These are phyloP conservation scores for Vigna reflexopilosa DNA, from an alignment of 306 rosid genomes.

Conservation along the genomic window DNA sequence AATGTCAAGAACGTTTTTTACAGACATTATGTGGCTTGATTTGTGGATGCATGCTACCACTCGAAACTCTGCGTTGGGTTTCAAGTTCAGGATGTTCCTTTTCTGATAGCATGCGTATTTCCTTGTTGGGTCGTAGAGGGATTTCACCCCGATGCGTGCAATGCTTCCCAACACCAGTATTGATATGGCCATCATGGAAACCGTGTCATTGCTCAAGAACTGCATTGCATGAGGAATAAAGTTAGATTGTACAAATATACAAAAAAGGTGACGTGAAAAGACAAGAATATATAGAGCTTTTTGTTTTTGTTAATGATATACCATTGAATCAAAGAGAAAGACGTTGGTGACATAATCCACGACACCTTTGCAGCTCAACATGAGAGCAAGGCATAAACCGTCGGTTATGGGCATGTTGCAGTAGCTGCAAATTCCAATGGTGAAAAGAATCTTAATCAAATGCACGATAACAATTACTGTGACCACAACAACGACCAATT, in stretches of 20 bases:
- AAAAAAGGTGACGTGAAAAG: background rate
- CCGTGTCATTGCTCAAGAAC: background rate
- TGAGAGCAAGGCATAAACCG: background rate
- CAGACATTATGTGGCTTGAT: slow-evolving; percentile 32
- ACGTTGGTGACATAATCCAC: slow-evolving; percentile 42
- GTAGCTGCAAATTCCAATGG: slow-evolving; percentile 32
- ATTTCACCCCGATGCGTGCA: slow-evolving; percentile 43
- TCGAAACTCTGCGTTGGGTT: background rate
- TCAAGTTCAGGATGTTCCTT: slow-evolving; percentile 46
- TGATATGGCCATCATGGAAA: background rate
- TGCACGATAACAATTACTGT: background rate
- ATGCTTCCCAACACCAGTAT: slow-evolving; percentile 38
- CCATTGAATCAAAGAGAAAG: slow-evolving; percentile 25
- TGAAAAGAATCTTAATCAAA: slow-evolving; percentile 21
- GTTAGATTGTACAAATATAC: background rate
- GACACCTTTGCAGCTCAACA: slow-evolving; percentile 65
- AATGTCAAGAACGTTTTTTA: slow-evolving; percentile 42
- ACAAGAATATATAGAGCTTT: background rate
- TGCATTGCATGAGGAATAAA: slow-evolving; percentile 33
- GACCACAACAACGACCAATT: background rate
- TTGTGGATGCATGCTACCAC: slow-evolving; percentile 51
- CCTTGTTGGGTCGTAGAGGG: slow-evolving; percentile 53
- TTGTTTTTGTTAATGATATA: background rate
- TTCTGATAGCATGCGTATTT: slow-evolving; percentile 47
- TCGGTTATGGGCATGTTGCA: slow-evolving; percentile 45